Evolutionary conservation across 1,284 basidiomycete species (phyloP).

Genomic region (Leccinum fallax): DNA sequence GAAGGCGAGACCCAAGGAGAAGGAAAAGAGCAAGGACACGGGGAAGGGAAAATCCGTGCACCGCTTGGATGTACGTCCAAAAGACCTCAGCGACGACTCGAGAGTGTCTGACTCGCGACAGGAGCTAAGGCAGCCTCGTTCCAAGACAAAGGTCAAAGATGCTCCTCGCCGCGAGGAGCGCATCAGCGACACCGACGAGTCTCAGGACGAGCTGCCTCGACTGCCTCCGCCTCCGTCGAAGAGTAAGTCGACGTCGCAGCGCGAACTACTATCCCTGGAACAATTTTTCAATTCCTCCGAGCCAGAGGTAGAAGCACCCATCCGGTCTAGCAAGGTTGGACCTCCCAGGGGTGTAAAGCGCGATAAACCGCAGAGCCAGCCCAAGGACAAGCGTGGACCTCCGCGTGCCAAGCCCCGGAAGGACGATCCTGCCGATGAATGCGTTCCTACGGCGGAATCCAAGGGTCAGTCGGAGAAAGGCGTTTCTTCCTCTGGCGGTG

Average conservation of each 20-base stretch:
- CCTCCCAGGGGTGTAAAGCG: constrained; percentile 31
- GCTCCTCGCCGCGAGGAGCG: constrained; percentile 2
- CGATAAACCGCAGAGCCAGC: not conserved
- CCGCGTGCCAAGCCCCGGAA: constrained; percentile 3
- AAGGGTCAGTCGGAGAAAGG: not conserved
- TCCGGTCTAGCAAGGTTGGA: constrained; percentile 22
- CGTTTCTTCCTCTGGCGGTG: not conserved
- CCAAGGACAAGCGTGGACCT: not conserved
- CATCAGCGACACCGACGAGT: not conserved
- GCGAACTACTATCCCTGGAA: not conserved
- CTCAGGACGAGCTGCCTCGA: constrained; percentile 6
- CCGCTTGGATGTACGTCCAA: not conserved
- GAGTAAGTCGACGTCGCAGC: not conserved
- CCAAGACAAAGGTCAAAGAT: constrained; percentile 1
- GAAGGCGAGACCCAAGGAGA: constrained; percentile 1
- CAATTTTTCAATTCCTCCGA: not conserved
- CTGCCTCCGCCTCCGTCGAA: constrained; percentile 1
- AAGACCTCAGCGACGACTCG: not conserved
- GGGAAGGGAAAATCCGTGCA: not conserved
- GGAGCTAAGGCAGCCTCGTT: not conserved
- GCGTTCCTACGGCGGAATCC: not conserved
- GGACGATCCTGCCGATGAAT: not conserved
- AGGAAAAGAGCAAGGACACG: not conserved
- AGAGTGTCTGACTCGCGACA: not conserved
- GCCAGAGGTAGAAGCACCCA: not conserved